Evolutionary conservation across 345 rosid species (phyloP).

Genomic region (Bretschneidera sinensis): DNA sequence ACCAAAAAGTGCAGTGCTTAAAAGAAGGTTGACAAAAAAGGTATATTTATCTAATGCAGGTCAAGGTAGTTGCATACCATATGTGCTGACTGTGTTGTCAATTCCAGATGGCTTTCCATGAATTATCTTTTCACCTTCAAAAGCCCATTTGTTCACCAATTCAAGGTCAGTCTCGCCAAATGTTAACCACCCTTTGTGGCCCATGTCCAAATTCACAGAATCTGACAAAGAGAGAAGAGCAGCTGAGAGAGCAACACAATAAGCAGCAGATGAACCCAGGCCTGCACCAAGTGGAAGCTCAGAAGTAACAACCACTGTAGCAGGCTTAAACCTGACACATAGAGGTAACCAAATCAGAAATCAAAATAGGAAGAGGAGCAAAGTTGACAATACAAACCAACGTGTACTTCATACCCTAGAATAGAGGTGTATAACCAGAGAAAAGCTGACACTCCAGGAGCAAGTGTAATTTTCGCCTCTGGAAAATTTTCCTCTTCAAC

Average conservation of each 20-base stretch:
- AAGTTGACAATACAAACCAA: background rate
- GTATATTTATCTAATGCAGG: background rate
- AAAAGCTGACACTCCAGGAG: conserved; percentile 73
- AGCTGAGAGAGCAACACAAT: conserved; percentile 75
- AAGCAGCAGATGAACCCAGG: conserved; percentile 93
- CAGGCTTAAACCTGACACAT: conserved; percentile 68
- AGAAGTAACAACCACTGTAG: conserved; percentile 55
- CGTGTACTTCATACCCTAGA: conserved; percentile 50
- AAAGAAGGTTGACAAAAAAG: background rate
- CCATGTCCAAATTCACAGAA: conserved; percentile 32
- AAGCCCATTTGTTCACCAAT: conserved; percentile 89
- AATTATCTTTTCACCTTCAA: conserved; percentile 88
- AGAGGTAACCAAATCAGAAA: conserved; percentile 16
- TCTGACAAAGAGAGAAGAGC: conserved; percentile 54
- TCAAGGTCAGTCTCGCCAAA: conserved; percentile 54
- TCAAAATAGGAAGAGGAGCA: background rate
- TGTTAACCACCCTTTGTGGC: conserved; percentile 45
- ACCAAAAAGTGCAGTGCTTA: no score
- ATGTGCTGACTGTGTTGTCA: conserved; percentile 95
- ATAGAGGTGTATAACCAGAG: conserved; percentile 86
- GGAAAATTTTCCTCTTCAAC: conserved; percentile 72
- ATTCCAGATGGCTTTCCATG: conserved; percentile 97
- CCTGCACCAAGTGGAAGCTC: conserved; percentile 91
- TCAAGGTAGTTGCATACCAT: conserved; percentile 44
- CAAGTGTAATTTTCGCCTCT: conserved; percentile 57